A percentile compares a stretch with the other conserved stretches of the same genome.
Evolutionary conservation across 192 early-diverging fungal genomes (phyloP).

Genomic region (Tieghemiomyces parasiticus): DNA sequence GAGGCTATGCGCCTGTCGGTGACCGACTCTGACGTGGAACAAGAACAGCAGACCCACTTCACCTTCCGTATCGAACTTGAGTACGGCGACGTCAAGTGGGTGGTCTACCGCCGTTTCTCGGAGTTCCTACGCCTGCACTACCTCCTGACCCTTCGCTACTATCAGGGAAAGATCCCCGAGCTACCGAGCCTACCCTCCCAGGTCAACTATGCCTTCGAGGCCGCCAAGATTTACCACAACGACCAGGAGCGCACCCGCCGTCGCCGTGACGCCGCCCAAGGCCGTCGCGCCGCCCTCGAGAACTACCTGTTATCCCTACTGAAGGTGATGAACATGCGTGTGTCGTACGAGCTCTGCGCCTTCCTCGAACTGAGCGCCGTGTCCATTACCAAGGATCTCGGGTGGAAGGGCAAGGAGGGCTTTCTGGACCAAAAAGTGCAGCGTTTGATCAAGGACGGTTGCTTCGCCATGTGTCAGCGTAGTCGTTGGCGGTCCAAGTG

Average conservation of each 20-base stretch:
- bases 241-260: conserved; percentile 14
- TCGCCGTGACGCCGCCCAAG: conserved; percentile 24
- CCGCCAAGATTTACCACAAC: conserved; percentile 15
- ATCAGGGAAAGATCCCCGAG: conserved; percentile 26
- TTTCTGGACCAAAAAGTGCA: conserved; percentile 49
- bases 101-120: conserved; percentile 39
- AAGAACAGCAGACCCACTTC: conserved; percentile 25
- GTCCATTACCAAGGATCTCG: conserved; percentile 57
- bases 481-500: conserved; percentile 47
- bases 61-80: conserved; percentile 53
- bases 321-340: conserved; percentile 36
- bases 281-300: conserved; percentile 40
- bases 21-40: conserved; percentile 7
- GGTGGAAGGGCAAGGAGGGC: conserved; percentile 76
- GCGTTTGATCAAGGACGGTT: conserved; percentile 20
- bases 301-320: conserved; percentile 41
- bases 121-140: conserved; percentile 56
- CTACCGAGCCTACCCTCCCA: conserved; percentile 18
- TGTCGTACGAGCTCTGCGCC: conserved; percentile 55
- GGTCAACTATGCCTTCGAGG: conserved; percentile 12
- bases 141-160: conserved; percentile 30
- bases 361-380: conserved; percentile 61
- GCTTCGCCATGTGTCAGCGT: conserved; percentile 27
- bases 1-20: conserved; percentile 28
- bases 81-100: conserved; percentile 71